A percentile compares a stretch with the other conserved stretches of the same genome.
Evolutionary conservation across 257 asterid species (phyloP).

Genomic region (Ophiorrhiza pumila): DNA sequence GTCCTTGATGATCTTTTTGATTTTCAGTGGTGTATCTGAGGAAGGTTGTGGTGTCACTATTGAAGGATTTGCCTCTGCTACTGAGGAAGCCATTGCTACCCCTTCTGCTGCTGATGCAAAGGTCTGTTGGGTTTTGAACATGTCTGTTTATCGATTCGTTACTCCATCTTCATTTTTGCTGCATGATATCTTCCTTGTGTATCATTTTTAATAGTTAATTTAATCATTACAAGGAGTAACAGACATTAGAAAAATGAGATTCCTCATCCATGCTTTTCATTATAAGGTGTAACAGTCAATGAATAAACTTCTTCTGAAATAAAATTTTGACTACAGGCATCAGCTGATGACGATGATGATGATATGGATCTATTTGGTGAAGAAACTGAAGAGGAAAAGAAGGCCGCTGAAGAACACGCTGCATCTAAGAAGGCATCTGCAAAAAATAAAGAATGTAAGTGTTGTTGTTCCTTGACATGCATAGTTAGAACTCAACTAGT

Average conservation of each 20-base stretch:
- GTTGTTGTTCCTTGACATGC: neutral
- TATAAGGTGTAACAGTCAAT: too few species aligned
- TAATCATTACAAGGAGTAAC: neutral
- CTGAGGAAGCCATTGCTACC: conserved; percentile 47
- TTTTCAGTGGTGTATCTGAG: conserved; percentile 65
- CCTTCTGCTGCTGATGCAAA: conserved; percentile 57
- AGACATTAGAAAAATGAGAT: neutral
- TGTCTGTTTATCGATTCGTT: neutral
- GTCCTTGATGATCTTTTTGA: neutral
- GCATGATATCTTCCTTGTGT: neutral
- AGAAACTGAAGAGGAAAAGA: conserved; percentile 97
- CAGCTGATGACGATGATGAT: conserved; percentile 71
- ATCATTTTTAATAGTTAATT: neutral
- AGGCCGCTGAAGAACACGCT: conserved; percentile 86
- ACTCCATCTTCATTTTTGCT: neutral
- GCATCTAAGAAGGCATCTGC: conserved; percentile 80
- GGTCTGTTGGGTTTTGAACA: conserved; percentile 25
- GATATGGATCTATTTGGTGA: conserved; percentile 93
- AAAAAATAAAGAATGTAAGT: conserved; percentile 90
- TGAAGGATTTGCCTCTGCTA: conserved; percentile 48
- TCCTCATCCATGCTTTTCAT: neutral
- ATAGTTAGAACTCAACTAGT: neutral
- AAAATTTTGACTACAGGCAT: conserved; percentile 35
- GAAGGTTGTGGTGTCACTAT: conserved; percentile 62
- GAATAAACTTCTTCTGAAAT: neutral